A percentile compares a stretch with the other conserved stretches of the same genome.
Conservation (phyloP, 2,329 filamentous ascomycete species). For the Trichoderma hamatum region DNA sequence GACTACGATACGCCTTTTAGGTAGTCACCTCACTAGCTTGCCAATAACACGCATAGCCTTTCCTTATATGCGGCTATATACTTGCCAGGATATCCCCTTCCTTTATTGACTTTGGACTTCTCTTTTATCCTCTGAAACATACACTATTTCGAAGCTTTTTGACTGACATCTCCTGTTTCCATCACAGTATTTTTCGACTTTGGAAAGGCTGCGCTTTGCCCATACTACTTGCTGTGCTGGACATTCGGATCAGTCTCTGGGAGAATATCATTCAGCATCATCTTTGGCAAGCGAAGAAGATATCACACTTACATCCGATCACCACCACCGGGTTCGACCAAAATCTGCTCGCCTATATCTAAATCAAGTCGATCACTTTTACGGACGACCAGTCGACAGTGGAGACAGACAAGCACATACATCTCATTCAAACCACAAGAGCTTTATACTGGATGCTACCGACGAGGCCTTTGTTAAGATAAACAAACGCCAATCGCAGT, state of each 20-base stretch:
- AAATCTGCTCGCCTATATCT: slow-evolving; percentile 29
- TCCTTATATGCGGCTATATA: slow-evolving; percentile 14
- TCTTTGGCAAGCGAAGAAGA: slow-evolving; percentile 26
- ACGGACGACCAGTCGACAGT: slow-evolving; percentile 10
- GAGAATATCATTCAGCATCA: slow-evolving; percentile 33
- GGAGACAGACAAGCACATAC: slow-evolving; percentile 29
- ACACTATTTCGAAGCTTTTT: background rate
- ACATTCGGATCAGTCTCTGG: slow-evolving; percentile 36
- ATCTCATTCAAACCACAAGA: slow-evolving; percentile 54
- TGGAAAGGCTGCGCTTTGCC: slow-evolving; percentile 70
- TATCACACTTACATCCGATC: background rate
- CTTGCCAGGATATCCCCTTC: slow-evolving; percentile 15
- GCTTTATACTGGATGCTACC: slow-evolving; percentile 43
- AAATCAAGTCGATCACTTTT: background rate
- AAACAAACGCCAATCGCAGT: slow-evolving; percentile 35
- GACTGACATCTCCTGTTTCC: slow-evolving; percentile 10
- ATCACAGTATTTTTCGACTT: slow-evolving; percentile 69
- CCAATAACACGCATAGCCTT: slow-evolving; percentile 6
- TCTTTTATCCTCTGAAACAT: background rate
- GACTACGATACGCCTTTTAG: slow-evolving; percentile 13
- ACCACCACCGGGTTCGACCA: slow-evolving; percentile 20
- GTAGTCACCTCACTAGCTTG: slow-evolving; percentile 14
- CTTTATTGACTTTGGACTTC: background rate
- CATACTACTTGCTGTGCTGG: slow-evolving; percentile 46
- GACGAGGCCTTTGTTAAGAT: slow-evolving; percentile 36